A percentile compares a stretch with the other conserved stretches of the same genome.
These are phyloP conservation scores for Suhomyces taliae DNA, from an alignment of 1,139 yeast genomes.

Conservation along the genomic window DNA sequence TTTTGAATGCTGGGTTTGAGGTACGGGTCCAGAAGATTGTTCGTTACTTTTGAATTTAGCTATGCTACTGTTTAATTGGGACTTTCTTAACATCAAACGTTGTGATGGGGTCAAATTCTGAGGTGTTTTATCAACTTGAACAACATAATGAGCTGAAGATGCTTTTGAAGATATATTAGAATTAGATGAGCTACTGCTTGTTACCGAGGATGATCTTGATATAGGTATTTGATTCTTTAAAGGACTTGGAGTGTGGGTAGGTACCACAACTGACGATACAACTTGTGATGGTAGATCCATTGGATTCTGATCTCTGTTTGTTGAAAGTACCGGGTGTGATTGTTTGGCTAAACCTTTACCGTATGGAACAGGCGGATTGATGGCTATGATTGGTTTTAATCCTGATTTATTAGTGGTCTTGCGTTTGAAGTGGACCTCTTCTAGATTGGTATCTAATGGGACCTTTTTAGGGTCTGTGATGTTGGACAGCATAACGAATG, in stretches of 20 bases:
- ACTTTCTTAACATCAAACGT: conserved; percentile 34
- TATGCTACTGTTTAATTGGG: conserved; percentile 26
- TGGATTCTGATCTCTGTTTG: neutral
- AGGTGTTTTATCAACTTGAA: conserved; percentile 29
- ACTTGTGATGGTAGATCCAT: neutral
- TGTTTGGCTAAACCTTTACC: neutral
- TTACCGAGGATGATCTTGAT: conserved; percentile 21
- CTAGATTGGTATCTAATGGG: conserved; percentile 2
- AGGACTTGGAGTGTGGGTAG: conserved; percentile 19
- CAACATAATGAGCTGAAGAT: conserved; percentile 19
- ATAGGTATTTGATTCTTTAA: conserved; percentile 18
- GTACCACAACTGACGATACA: neutral
- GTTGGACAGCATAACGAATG: conserved; percentile 2
- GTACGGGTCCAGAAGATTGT: neutral
- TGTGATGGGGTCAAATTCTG: conserved; percentile 41
- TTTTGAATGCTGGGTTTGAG: neutral
- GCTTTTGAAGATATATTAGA: conserved; percentile 9
- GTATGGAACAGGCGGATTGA: conserved; percentile 2
- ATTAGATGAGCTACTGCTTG: conserved; percentile 14
- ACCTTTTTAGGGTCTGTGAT: conserved; percentile 6
- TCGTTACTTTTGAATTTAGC: conserved; percentile 21
- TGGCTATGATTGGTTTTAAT: neutral
- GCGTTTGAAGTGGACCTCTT: neutral
- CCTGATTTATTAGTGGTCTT: neutral
- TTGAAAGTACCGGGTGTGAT: neutral